phyloP scores from a whole-genome alignment of 495 filamentous ascomycete genomes.

The Trichoderma erinaceum region DNA sequence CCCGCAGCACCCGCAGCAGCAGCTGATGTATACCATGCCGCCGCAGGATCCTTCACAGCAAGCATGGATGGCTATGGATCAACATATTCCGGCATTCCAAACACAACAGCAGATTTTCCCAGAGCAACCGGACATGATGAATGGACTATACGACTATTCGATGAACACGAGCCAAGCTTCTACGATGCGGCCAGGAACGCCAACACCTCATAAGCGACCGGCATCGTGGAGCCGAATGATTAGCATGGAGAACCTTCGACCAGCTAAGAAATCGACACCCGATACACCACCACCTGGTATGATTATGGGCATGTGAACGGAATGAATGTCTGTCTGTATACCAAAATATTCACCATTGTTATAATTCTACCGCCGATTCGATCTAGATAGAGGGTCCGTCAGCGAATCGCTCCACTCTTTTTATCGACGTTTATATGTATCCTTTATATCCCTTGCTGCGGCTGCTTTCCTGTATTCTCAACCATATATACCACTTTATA shows the following conservation, averaged over 20 bases:
- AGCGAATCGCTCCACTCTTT: conserved; percentile 9
- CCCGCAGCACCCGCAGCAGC: conserved; percentile 5
- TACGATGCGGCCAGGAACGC: conserved; percentile 5
- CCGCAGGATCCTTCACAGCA: background rate
- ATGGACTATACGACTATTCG: background rate
- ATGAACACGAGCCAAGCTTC: conserved; percentile 13
- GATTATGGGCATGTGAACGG: conserved; percentile 10
- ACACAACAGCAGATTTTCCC: background rate
- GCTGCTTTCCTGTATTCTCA: conserved; percentile 8
- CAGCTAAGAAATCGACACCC: conserved; percentile 8
- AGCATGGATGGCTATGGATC: conserved; percentile 5
- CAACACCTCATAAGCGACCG: conserved; percentile 9
- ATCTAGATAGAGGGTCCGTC: background rate
- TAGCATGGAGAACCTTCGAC: conserved; percentile 14
- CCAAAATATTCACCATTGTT: background rate
- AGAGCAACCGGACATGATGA: background rate
- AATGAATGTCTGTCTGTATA: no score
- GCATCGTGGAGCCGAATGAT: conserved; percentile 12
- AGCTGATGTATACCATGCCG: conserved; percentile 11
- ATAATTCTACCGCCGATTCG: background rate
- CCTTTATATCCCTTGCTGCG: conserved; percentile 1
- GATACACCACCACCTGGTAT: conserved; percentile 2
- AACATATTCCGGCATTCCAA: background rate
- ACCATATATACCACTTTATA: conserved; percentile 12
- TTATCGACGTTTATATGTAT: conserved; percentile 1